Conservation (phyloP, 768 basidiomycete species). For the Clavulina sp. region DNA sequence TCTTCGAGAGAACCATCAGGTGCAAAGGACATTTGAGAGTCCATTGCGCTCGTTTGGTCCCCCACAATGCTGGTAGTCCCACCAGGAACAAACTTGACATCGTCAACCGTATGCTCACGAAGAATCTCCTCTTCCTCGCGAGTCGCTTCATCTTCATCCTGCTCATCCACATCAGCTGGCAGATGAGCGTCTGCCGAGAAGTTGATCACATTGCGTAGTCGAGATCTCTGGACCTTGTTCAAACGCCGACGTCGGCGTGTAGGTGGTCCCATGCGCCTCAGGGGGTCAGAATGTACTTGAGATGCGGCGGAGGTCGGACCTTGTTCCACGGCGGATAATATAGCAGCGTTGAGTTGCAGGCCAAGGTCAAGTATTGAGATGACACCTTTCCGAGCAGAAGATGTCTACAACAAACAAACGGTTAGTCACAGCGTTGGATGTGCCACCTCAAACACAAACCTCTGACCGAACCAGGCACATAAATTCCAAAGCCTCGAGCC, state of each 20-base stretch:
- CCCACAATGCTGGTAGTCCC: background rate
- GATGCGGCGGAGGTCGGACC: background rate
- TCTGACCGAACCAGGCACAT: background rate
- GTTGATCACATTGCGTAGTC: background rate
- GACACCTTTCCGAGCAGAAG: slow-evolving; percentile 45
- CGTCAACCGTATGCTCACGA: background rate
- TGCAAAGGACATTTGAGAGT: background rate
- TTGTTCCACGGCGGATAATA: background rate
- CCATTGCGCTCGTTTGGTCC: background rate
- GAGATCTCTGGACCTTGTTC: background rate
- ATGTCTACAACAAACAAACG: slow-evolving; percentile 50
- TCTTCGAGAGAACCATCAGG: background rate
- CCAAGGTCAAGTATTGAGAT: slow-evolving; percentile 57
- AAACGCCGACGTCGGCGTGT: background rate
- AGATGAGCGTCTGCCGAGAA: background rate
- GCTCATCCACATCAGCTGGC: background rate
- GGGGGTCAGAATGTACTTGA: background rate
- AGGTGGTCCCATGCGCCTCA: background rate
- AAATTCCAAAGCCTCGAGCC: background rate
- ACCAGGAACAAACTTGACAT: background rate
- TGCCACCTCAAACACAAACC: background rate
- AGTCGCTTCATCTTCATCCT: background rate
- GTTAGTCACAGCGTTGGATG: slow-evolving; percentile 36
- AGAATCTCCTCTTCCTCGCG: background rate
- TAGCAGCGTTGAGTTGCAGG: slow-evolving; percentile 49